Evolutionary conservation across 495 filamentous ascomycete genomes (phyloP), one percentile per base, ranked within the genome.

Genomic region (Penicillium paradoxum): DNA sequence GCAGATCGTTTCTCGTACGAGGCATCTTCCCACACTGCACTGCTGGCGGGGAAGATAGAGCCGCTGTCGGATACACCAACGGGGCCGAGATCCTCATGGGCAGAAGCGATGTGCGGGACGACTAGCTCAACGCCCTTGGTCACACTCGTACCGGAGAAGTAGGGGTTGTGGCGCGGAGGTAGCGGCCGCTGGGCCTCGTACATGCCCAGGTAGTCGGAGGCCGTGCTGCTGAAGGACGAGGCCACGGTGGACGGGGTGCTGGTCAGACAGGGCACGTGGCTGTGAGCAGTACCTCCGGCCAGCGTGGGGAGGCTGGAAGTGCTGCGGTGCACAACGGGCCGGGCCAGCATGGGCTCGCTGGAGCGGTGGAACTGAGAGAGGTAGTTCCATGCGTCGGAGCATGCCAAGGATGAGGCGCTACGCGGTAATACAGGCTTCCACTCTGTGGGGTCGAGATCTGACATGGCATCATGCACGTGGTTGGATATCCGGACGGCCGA

Each of bases 401-500:
- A 69, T 30, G 65, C 67, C 49, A 68, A 61, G 6, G 64, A 58
- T 38, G 51, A 62, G 21, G 51, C 38, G 38, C 62, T 41, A 33
- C 49, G 24, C 25, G 52, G 45, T 78, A 75, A 68, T 59, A 76
- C 69, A n/a, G 78, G 78, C 68, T 81, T 80, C 78, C 78, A 81
- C 65, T 81, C 78, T 46, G 75, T 74, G 58, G 78, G 78, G 63
- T 81, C 78, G 53, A 76, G 74, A 79, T 81, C 78, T 58, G 74
- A 62, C 50, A 71, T 73, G 68, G 58, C 58, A 37, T 73, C 62
- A 49, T 73, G 69, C 45, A 60, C 44, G 45, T 68, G 62, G 52
- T 58, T 49, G 32, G 71, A 68, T 79, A 79, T 78, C 67, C 74
- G 64, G 49, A 66, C 57, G 51, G 62, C 22, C 2, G 59, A 62